phyloP scores from a whole-genome alignment of 192 early-diverging fungal genomes.

The Funneliformis mosseae region DNA sequence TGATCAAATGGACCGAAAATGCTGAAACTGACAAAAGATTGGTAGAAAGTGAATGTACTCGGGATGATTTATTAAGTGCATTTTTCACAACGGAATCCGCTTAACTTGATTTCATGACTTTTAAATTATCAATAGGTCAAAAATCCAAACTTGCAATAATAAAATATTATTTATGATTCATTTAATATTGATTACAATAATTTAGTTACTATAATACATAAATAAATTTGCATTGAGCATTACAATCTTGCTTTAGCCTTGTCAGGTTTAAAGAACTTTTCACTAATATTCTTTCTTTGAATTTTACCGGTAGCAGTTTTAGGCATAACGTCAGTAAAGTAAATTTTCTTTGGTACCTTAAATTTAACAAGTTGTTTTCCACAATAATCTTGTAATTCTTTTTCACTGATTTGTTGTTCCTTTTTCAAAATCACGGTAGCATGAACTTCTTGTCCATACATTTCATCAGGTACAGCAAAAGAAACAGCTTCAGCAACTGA shows the following conservation, averaged over 20 bases:
- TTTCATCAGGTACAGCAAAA: slow-evolving; percentile 74
- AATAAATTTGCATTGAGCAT: not conserved
- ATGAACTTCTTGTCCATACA: slow-evolving; percentile 85
- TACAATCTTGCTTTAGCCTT: slow-evolving; percentile 32
- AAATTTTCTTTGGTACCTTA: slow-evolving; percentile 74
- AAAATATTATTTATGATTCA: no score
- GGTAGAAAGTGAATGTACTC: slow-evolving; percentile 21
- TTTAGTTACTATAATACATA: no score
- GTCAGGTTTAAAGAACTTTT: slow-evolving; percentile 52
- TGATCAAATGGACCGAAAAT: slow-evolving; percentile 21
- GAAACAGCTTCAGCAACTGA: slow-evolving; percentile 73
- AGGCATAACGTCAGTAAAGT: slow-evolving; percentile 63
- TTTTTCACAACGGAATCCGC: not conserved
- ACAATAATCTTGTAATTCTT: slow-evolving; percentile 54
- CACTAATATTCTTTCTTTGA: slow-evolving; percentile 61
- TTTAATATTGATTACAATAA: no score
- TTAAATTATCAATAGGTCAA: no score
- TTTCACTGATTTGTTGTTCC: slow-evolving; percentile 50
- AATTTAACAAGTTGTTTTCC: slow-evolving; percentile 63
- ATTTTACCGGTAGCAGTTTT: slow-evolving; percentile 79
- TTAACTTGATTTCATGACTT: not conserved
- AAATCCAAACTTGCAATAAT: no score
- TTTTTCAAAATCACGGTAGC: slow-evolving; percentile 63
- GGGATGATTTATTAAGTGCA: not conserved
- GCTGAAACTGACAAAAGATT: not conserved